Conservation (phyloP, 1,139 yeast species). For the Pichia inconspicua region DNA sequence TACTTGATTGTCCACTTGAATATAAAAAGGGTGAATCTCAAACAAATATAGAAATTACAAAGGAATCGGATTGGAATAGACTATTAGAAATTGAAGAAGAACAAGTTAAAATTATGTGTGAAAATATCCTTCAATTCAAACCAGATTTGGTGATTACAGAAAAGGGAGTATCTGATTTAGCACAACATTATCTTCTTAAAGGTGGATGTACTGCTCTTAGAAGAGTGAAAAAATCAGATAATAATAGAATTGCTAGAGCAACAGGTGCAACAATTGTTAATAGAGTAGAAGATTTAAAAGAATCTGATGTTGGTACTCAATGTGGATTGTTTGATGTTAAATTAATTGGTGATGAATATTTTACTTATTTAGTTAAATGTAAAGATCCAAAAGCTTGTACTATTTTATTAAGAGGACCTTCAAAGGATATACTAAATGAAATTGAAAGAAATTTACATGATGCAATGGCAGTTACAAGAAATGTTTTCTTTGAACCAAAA, state of each 20-base stretch:
- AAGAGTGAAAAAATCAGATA: constrained; percentile 92
- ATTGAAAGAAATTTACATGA: constrained; percentile 96
- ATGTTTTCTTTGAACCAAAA: constrained; percentile 90
- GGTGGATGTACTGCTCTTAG: constrained; percentile 91
- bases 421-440: constrained; percentile 93
- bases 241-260: constrained; percentile 93
- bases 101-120: constrained; percentile 84
- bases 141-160: constrained; percentile 96
- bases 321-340: constrained; percentile 93
- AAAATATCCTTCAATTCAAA: constrained; percentile 71
- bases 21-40: constrained; percentile 99
- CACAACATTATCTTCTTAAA: constrained; percentile 90
- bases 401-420: constrained; percentile 86
- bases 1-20: constrained; percentile 94
- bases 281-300: constrained; percentile 89
- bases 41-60: constrained; percentile 93
- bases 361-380: constrained; percentile 77
- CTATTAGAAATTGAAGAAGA: constrained; percentile 96
- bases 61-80: constrained; percentile 95
- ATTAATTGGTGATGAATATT: constrained; percentile 95
- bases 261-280: constrained; percentile 97
- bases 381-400: constrained; percentile 90
- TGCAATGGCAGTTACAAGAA: constrained; percentile 97
- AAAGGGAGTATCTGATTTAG: constrained; percentile 96
- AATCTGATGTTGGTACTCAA: constrained; percentile 76